Evolutionary conservation across 148 eudicot genomes (phyloP).

Genomic region (Nepenthes mirabilis): DNA sequence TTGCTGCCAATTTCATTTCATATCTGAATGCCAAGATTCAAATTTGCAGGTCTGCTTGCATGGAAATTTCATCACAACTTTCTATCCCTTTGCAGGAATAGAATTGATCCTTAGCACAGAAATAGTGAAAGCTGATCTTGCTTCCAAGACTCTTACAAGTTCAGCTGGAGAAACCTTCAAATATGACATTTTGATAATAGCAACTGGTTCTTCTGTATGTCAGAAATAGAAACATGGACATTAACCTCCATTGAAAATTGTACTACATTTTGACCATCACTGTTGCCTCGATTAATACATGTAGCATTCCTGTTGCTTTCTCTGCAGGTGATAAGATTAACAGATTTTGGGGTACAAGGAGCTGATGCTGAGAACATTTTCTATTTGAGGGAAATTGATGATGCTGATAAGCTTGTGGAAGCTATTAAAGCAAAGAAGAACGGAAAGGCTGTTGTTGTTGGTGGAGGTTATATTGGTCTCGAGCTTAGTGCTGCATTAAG

Average conservation of each 20-base stretch:
- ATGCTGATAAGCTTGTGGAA: conserved; percentile 84
- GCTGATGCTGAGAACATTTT: conserved; percentile 88
- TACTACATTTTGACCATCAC: too few relatives aligned
- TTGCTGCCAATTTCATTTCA: too few relatives aligned
- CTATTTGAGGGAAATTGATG: conserved; percentile 87
- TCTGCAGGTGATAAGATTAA: conserved; percentile 63
- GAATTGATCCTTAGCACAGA: conserved; percentile 71
- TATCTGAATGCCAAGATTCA: too few relatives aligned
- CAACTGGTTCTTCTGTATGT: conserved; percentile 77
- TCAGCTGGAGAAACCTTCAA: conserved; percentile 63
- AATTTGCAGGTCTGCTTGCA: background rate
- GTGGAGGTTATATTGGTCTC: conserved; percentile 98
- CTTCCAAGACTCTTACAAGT: conserved; percentile 72
- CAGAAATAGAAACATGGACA: too few relatives aligned
- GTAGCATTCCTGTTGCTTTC: background rate
- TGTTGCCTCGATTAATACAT: background rate
- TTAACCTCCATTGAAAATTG: too few relatives aligned
- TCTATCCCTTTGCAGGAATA: conserved; percentile 44
- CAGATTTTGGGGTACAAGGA: conserved; percentile 89
- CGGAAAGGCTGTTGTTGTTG: conserved; percentile 85
- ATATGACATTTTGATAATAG: conserved; percentile 56
- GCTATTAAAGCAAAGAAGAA: conserved; percentile 68
- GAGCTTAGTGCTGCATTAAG: conserved; percentile 85
- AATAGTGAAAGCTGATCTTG: conserved; percentile 77
- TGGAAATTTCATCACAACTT: too few relatives aligned